Evolutionary conservation across 306 rosid species (phyloP).

Genomic region (Cyclanthera cordifolia): DNA sequence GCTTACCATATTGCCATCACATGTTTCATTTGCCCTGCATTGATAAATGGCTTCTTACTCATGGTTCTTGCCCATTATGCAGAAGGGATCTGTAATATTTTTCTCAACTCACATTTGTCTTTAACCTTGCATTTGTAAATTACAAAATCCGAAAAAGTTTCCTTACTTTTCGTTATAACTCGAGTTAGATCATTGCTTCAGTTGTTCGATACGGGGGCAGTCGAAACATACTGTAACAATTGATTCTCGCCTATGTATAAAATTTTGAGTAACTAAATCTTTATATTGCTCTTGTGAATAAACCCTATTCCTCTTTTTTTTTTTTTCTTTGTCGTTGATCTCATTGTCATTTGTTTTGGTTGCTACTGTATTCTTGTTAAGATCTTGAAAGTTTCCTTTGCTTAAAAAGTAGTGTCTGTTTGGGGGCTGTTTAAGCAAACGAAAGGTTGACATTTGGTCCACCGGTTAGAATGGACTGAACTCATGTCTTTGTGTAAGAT

Average conservation of each 20-base stretch:
- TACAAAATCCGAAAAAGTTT: conserved; percentile 15
- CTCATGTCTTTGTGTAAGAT: too few relatives aligned
- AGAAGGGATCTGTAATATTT: conserved; percentile 79
- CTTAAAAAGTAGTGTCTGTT: not conserved
- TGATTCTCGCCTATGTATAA: conserved; percentile 3
- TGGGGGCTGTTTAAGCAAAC: too few relatives aligned
- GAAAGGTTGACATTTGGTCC: too few relatives aligned
- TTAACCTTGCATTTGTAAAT: conserved; percentile 33
- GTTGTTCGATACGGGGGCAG: conserved; percentile 11
- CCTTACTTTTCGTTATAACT: conserved; percentile 33
- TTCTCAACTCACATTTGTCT: not conserved
- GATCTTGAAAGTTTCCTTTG: not conserved
- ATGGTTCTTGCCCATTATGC: conserved; percentile 96
- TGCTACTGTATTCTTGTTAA: not conserved
- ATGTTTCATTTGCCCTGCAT: conserved; percentile 96
- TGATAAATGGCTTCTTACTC: conserved; percentile 92
- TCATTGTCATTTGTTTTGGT: not conserved
- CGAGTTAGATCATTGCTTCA: not conserved
- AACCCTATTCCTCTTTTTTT: not conserved
- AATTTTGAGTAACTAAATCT: conserved; percentile 1
- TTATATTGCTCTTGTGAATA: conserved; percentile 7
- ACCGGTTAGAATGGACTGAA: too few relatives aligned
- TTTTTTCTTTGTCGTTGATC: not conserved
- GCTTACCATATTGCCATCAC: conserved; percentile 94
- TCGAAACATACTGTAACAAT: not conserved